Base-by-base conservation (phyloP, 495 filamentous ascomycete genomes). In the Penicillium goetzii region DNA sequence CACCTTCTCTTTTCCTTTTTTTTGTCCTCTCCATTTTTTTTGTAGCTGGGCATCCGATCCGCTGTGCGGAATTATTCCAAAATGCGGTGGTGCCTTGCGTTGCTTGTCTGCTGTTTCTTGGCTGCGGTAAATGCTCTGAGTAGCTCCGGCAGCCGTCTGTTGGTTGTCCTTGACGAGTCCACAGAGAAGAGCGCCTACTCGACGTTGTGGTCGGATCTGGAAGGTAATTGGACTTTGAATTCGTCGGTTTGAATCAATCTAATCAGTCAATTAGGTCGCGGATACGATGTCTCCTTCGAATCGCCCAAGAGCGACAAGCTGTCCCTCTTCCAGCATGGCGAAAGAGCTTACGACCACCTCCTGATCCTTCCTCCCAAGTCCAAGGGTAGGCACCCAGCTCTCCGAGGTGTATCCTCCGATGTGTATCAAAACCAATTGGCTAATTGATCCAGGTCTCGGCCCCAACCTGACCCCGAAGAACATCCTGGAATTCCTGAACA, bases 401-500 rank as follows among this genome's bases (percentile, higher is more conserved):
- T 49, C 3, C 45, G 4, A 25, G 10, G 9, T 21, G 15, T 54
- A n/a, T n/a, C n/a, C 7, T 49, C 3, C 45, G 4, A 25, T 9
- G 9, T 21, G 15, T 54, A 21, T 38, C 33, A 23, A 15, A 43
- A 23, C 59, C 67, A 68, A 75, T 76, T 80, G 69, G 80, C 69
- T 47, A 11, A 58, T 25, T 60, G 25, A 38, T 5, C 17, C 67
- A 95, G 92, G 92, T 45, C 88, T 96, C 58, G 95, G 95, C 34
- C 95, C 95, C 61, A 83, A 89, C 56, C 80, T 99, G 65, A 95
- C 92, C 33, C 90, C 94, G 41, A 90, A 92, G 68, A 80, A 89
- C 69, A 86, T 99, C 65, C 86, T 97, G 70, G 86, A 98, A 63
- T 99, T 97, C 82, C 79, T 96, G 76, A 93, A 95, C 78, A 86